Conservation (phyloP, 768 basidiomycete species). For the Lyophyllum atratum region DNA sequence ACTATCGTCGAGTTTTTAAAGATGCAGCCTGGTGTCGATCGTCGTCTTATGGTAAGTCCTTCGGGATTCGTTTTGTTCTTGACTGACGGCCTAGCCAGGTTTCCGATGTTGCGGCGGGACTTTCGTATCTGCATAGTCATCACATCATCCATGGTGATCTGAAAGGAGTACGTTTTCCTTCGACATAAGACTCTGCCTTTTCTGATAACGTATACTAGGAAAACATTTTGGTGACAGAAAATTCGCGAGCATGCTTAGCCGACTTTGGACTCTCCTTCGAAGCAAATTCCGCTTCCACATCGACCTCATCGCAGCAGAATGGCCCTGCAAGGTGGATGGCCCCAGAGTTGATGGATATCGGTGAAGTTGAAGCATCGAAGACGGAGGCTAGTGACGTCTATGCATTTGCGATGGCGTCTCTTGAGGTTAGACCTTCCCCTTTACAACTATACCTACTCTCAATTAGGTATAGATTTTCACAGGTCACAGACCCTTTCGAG, state of each 20-base stretch:
- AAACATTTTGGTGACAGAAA: conserved; percentile 2
- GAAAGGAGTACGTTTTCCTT: background rate
- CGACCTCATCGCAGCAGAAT: background rate
- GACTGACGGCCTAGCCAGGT: background rate
- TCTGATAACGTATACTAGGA: background rate
- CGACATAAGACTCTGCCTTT: background rate
- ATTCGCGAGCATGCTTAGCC: conserved; percentile 1
- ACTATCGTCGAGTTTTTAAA: background rate
- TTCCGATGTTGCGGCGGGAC: background rate
- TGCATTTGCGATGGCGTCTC: conserved; percentile 2
- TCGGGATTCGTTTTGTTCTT: background rate
- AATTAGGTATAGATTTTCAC: conserved; percentile 7
- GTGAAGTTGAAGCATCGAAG: background rate
- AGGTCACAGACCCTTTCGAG: background rate
- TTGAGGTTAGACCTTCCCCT: background rate
- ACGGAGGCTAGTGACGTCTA: conserved; percentile 1
- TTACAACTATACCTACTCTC: too few species aligned
- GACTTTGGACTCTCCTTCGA: conserved; percentile 7
- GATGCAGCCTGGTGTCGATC: background rate
- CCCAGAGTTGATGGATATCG: background rate
- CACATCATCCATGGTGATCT: conserved; percentile 5
- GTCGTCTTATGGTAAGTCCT: background rate
- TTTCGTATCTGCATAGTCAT: conserved; percentile 1
- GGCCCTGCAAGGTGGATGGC: conserved; percentile 2
- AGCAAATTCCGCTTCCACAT: background rate